phyloP scores from a whole-genome alignment of 2,329 filamentous ascomycete genomes.

The Pochonia chlamydosporia region DNA sequence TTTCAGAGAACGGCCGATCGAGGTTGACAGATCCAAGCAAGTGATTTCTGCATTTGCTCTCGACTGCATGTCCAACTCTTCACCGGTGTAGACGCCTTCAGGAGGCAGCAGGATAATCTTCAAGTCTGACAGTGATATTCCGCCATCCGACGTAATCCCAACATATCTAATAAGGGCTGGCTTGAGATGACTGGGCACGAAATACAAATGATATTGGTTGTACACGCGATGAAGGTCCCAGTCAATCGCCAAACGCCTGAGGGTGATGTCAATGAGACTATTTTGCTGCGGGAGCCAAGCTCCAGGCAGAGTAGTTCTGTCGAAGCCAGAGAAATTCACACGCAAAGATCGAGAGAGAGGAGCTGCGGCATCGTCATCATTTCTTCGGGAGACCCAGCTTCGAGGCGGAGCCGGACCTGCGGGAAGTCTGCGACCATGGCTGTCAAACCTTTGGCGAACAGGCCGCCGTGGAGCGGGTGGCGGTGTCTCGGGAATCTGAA shows the following conservation, averaged over 20 bases:
- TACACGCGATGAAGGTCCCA: conserved; percentile 52
- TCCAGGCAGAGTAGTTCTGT: conserved; percentile 35
- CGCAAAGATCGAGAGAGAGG: conserved; percentile 15
- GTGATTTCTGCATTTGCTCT: conserved; percentile 31
- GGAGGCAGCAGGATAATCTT: conserved; percentile 36
- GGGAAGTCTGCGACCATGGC: conserved; percentile 44
- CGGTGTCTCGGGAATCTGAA: conserved; percentile 54
- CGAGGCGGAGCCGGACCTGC: conserved; percentile 54
- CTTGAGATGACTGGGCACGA: conserved; percentile 48
- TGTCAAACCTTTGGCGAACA: conserved; percentile 35
- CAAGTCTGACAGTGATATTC: conserved; percentile 46
- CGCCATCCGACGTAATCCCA: conserved; percentile 35
- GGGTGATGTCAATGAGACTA: conserved; percentile 46
- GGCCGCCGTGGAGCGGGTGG: conserved; percentile 42
- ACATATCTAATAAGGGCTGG: conserved; percentile 46
- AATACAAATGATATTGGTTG: conserved; percentile 51
- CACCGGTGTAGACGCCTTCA: conserved; percentile 17
- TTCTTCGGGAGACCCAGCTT: conserved; percentile 42
- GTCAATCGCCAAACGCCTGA: conserved; percentile 44
- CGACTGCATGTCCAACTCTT: conserved; percentile 19
- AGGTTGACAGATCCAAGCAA: conserved; percentile 48
- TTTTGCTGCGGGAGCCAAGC: conserved; percentile 35
- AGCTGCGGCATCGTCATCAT: conserved; percentile 10
- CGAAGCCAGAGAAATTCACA: conserved; percentile 13
- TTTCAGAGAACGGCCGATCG: conserved; percentile 43